Evolutionary conservation across 768 basidiomycete genomes (phyloP).

Genomic region (Hygrocybe coccinea): DNA sequence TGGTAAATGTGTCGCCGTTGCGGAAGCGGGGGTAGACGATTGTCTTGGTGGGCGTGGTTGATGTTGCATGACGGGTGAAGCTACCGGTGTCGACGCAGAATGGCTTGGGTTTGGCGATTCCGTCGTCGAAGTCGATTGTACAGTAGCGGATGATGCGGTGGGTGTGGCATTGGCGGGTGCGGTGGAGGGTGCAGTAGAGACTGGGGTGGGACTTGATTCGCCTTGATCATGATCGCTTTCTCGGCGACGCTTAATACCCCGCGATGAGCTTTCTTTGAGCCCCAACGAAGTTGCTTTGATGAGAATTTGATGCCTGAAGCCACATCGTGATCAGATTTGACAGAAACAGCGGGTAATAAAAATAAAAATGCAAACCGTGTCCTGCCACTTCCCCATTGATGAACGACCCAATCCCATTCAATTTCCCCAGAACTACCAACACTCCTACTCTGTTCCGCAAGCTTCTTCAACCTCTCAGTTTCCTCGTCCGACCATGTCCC

Average conservation of each 20-base stretch:
- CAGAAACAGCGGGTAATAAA: not conserved
- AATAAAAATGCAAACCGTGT: slow-evolving; percentile 49
- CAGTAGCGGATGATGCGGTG: slow-evolving; percentile 31
- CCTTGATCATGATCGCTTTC: slow-evolving; percentile 25
- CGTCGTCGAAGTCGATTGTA: slow-evolving; percentile 18
- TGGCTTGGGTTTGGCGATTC: slow-evolving; percentile 33
- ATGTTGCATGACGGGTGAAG: slow-evolving; percentile 50
- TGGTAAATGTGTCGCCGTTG: slow-evolving; percentile 36
- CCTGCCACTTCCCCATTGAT: slow-evolving; percentile 67
- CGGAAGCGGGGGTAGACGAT: slow-evolving; percentile 19
- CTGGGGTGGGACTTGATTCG: slow-evolving; percentile 31
- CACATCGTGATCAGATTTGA: not conserved
- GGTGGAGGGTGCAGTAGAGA: slow-evolving; percentile 24
- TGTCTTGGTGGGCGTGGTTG: slow-evolving; percentile 28
- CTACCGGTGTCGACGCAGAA: slow-evolving; percentile 41
- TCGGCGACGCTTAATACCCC: slow-evolving; percentile 54
- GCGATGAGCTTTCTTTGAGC: slow-evolving; percentile 65
- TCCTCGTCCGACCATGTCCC: slow-evolving; percentile 81
- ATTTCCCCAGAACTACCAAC: slow-evolving; percentile 51
- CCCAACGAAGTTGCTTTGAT: slow-evolving; percentile 77
- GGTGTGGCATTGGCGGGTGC: slow-evolving; percentile 22
- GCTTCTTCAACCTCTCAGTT: slow-evolving; percentile 57
- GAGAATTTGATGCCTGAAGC: slow-evolving; percentile 69
- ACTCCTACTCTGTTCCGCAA: slow-evolving; percentile 64
- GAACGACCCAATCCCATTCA: slow-evolving; percentile 76